Evolutionary conservation across 441 rosid species (phyloP).

Genomic region (Macaranga tanarius): DNA sequence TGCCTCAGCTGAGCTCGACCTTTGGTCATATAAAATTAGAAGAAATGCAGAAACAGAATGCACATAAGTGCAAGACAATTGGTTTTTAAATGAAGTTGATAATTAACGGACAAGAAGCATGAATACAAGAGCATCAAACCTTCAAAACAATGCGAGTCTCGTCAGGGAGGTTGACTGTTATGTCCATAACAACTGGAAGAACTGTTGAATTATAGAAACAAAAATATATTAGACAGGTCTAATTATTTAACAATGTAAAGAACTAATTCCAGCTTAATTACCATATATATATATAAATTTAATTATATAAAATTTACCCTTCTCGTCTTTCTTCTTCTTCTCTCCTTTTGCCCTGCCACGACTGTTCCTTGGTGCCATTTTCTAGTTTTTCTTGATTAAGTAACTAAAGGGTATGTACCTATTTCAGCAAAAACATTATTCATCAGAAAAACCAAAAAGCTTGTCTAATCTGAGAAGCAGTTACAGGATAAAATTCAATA

Average conservation of each 20-base stretch:
- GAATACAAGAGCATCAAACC: constrained; percentile 40
- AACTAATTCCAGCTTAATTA: too few relatives aligned
- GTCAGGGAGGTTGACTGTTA: constrained; percentile 81
- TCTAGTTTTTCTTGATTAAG: constrained; percentile 23
- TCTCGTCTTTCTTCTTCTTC: constrained; percentile 96
- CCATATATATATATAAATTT: too few relatives aligned
- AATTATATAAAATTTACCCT: constrained; percentile 43
- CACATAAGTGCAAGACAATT: too few relatives aligned
- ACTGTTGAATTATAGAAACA: constrained; percentile 42
- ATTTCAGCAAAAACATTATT: neutral
- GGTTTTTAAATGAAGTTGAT: too few relatives aligned
- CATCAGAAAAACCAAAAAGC: neutral
- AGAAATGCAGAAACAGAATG: too few relatives aligned
- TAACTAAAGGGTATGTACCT: constrained; percentile 12
- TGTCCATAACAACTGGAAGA: constrained; percentile 81
- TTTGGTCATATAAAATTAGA: too few relatives aligned
- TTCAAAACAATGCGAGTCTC: constrained; percentile 66
- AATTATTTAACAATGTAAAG: too few relatives aligned
- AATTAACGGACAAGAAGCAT: neutral
- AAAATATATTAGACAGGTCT: neutral
- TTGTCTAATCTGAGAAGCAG: neutral
- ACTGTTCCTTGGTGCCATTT: constrained; percentile 95
- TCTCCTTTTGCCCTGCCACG: constrained; percentile 88
- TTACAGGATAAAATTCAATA: neutral
- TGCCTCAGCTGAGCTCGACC: too few relatives aligned